Evolutionary conservation across 2,329 filamentous ascomycete species (phyloP).

Genomic region (Sporothrix protearum): DNA sequence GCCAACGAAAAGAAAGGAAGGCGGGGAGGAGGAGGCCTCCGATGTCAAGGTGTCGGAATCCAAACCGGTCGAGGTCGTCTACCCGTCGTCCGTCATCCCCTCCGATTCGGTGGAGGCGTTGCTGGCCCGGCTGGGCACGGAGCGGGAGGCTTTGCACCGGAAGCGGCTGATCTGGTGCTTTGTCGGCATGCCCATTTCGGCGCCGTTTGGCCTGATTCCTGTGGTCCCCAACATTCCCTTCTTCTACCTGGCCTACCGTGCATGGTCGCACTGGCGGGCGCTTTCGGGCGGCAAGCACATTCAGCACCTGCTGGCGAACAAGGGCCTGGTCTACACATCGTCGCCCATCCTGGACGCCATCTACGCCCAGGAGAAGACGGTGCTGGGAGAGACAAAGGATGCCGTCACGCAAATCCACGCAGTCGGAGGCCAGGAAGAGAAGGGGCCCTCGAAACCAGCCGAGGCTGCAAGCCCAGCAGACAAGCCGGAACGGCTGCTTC

Average conservation of each 20-base stretch:
- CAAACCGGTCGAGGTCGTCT: conserved; percentile 66
- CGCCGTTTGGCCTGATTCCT: conserved; percentile 79
- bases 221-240: conserved; percentile 94
- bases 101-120: conserved; percentile 60
- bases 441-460: too few relatives aligned
- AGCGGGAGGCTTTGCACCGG: conserved; percentile 74
- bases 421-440: conserved; percentile 26
- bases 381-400: conserved; percentile 31
- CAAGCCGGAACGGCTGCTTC: conserved; percentile 43
- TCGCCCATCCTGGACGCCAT: conserved; percentile 69
- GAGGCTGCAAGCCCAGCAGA: conserved; percentile 7
- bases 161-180: conserved; percentile 77
- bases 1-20: background rate
- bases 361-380: conserved; percentile 49
- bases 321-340: conserved; percentile 63
- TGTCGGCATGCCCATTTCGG: conserved; percentile 74
- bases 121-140: conserved; percentile 69
- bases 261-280: conserved; percentile 89
- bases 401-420: conserved; percentile 27
- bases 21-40: background rate
- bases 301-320: conserved; percentile 72
- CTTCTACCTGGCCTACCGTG: conserved; percentile 89
- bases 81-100: conserved; percentile 67
- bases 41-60: background rate
- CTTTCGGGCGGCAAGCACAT: conserved; percentile 80